phyloP scores from a whole-genome alignment of 306 rosid genomes.

The Luffa acutangula region DNA sequence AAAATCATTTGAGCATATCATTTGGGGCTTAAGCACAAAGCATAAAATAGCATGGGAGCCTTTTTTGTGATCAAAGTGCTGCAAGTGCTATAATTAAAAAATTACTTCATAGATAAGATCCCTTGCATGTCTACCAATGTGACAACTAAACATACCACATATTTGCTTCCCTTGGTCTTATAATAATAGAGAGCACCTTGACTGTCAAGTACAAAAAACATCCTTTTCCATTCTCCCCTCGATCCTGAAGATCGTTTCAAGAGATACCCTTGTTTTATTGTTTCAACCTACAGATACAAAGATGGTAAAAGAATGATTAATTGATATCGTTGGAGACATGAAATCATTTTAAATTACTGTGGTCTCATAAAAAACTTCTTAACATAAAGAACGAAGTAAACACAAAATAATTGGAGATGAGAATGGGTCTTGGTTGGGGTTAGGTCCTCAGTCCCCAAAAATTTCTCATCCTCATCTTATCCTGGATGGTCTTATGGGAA shows the following conservation, averaged over 20 bases:
- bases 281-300: conserved; percentile 38
- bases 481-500: no score
- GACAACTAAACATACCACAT: conserved; percentile 49
- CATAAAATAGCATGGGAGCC: background rate
- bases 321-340: background rate
- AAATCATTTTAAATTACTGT: background rate
- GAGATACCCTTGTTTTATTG: conserved; percentile 81
- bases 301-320: background rate
- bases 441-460: no score
- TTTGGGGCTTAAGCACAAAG: background rate
- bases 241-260: conserved; percentile 70
- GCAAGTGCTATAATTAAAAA: background rate
- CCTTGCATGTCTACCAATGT: background rate
- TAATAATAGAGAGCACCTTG: conserved; percentile 67
- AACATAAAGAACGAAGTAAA: background rate
- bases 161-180: conserved; percentile 55
- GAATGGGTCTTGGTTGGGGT: no score
- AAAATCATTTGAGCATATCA: background rate
- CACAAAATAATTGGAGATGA: background rate
- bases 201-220: conserved; percentile 79
- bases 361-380: background rate
- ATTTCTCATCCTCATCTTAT: no score
- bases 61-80: background rate
- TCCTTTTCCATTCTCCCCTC: conserved; percentile 95
- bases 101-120: background rate